Conservation (phyloP, 208 protist species). For the Trypanosoma vivax region DNA sequence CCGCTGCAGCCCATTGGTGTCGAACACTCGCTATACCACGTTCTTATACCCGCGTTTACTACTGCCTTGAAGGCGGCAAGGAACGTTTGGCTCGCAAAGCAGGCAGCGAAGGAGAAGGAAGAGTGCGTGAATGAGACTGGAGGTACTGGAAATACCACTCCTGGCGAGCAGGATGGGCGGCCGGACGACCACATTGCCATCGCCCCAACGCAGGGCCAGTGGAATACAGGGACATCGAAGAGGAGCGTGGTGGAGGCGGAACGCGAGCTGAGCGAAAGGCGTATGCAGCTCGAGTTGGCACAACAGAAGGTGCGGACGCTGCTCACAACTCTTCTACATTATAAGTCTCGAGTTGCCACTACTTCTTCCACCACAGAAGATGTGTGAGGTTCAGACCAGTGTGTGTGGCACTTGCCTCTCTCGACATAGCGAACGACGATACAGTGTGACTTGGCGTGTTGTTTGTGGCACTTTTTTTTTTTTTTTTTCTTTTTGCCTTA, state of each 20-base stretch:
- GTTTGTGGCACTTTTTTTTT: constrained; percentile 7
- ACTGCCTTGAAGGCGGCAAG: constrained; percentile 30
- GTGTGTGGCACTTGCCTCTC: no score
- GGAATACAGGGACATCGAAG: neutral
- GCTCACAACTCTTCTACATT: neutral
- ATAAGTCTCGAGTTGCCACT: no score
- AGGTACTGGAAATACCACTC: neutral
- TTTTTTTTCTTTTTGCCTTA: constrained; percentile 10
- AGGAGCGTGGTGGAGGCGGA: neutral
- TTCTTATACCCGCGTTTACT: constrained; percentile 33
- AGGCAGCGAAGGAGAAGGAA: constrained; percentile 8
- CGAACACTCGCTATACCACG: constrained; percentile 52
- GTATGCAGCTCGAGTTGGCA: constrained; percentile 4
- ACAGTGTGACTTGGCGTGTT: no score
- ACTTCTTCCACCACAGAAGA: no score
- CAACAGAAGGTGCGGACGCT: neutral
- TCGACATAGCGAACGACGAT: no score
- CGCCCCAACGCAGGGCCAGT: neutral
- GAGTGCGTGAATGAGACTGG: neutral
- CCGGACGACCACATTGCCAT: neutral
- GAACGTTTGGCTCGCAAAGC: constrained; percentile 15
- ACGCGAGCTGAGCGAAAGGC: constrained; percentile 4
- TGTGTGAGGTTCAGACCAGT: no score
- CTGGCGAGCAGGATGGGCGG: neutral
- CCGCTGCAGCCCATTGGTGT: constrained; percentile 49